Evolutionary conservation across 1,284 basidiomycete genomes (phyloP).

Genomic region (Sporisorium exsertum): DNA sequence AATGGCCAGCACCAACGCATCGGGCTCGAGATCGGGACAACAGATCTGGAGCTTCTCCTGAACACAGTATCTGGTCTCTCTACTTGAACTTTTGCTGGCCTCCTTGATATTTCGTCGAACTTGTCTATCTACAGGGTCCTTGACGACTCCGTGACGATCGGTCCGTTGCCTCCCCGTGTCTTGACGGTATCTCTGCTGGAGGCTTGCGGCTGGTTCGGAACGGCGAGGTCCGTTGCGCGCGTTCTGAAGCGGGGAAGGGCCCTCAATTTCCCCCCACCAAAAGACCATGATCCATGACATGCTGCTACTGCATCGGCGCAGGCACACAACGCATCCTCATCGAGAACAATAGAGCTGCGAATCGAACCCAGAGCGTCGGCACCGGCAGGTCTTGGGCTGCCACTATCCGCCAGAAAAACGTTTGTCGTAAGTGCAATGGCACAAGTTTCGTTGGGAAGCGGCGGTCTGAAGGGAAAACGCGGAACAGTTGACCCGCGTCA

Average conservation of each 20-base stretch:
- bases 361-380: too few species aligned
- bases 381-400: too few species aligned
- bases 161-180: neutral
- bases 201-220: neutral
- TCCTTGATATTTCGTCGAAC: too few species aligned
- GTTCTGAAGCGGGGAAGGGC: neutral
- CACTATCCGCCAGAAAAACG: too few species aligned
- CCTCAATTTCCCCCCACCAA: neutral
- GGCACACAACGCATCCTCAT: too few species aligned
- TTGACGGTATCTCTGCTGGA: neutral
- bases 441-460: too few species aligned
- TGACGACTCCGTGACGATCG: neutral
- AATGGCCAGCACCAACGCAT: neutral
- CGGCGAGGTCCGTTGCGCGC: neutral
- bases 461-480: conserved; percentile 6
- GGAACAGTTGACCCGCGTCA: neutral
- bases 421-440: neutral
- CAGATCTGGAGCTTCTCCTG: neutral
- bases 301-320: too few species aligned
- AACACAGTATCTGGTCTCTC: too few species aligned
- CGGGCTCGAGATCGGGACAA: neutral
- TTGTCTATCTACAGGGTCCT: neutral
- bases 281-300: neutral
- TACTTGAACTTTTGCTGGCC: too few species aligned
- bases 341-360: too few species aligned